Evolutionary conservation across 2,329 filamentous ascomycete species (phyloP).

Genomic region (Aspergillus fumigatus): DNA sequence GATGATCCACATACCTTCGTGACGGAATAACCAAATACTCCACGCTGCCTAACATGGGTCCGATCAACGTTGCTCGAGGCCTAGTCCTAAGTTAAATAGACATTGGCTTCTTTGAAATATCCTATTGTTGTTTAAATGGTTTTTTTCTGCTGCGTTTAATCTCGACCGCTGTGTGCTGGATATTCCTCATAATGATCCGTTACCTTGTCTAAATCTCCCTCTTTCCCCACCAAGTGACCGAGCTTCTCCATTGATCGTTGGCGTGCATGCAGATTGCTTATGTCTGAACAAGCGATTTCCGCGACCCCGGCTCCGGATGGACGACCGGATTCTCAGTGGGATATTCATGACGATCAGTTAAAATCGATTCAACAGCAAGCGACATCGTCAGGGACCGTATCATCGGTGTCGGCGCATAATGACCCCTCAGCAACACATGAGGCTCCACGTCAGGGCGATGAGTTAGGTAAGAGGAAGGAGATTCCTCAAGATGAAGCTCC

Average conservation of each 20-base stretch:
- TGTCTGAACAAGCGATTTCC: conserved; percentile 30
- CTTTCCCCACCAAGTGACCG: conserved; percentile 5
- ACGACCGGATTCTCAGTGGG: conserved; percentile 20
- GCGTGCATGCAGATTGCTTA: conserved; percentile 42
- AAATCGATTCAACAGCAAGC: conserved; percentile 18
- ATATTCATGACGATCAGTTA: conserved; percentile 15
- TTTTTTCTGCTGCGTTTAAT: neutral
- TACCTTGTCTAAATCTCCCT: conserved; percentile 18
- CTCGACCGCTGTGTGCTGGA: neutral
- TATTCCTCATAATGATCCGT: conserved; percentile 23
- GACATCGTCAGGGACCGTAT: conserved; percentile 16
- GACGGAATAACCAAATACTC: conserved; percentile 42
- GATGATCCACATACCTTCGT: conserved; percentile 25
- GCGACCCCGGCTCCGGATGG: conserved; percentile 19
- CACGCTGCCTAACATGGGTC: neutral
- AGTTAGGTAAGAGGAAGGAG: conserved; percentile 12
- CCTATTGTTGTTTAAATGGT: neutral
- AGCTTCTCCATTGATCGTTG: conserved; percentile 8
- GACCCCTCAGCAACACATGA: conserved; percentile 9
- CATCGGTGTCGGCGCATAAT: conserved; percentile 16
- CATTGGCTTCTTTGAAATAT: neutral
- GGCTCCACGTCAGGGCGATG: conserved; percentile 4
- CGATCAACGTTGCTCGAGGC: neutral
- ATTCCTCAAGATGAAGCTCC: conserved; percentile 7
- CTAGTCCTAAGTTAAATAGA: neutral